Conservation (phyloP, 352 stramenopile species). For the Blastocystis hominis region DNA sequence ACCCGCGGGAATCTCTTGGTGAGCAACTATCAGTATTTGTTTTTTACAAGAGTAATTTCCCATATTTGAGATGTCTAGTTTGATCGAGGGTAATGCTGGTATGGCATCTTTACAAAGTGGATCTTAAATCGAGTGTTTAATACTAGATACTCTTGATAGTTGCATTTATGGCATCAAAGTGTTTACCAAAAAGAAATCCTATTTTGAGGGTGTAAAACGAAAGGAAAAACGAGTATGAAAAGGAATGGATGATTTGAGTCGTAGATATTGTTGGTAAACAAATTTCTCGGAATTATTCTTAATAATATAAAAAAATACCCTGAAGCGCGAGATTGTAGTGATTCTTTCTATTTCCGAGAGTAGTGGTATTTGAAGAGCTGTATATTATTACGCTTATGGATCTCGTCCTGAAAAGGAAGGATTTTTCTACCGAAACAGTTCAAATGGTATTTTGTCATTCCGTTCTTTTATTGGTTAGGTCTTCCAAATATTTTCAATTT, state of each 20-base stretch:
- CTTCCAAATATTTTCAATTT: not conserved
- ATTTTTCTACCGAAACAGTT: constrained; percentile 1
- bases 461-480: not conserved
- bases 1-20: too few species aligned
- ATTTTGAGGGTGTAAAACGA: not conserved
- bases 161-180: not conserved
- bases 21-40: too few species aligned
- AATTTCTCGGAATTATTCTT: not conserved
- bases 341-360: not conserved
- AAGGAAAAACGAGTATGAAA: not conserved
- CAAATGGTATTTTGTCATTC: not conserved
- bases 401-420: constrained; percentile 1
- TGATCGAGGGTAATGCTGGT: not conserved
- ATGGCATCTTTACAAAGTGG: not conserved
- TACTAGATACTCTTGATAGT: not conserved
- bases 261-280: not conserved
- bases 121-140: not conserved
- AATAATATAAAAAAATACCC: not conserved
- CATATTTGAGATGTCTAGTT: not conserved
- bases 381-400: constrained; percentile 7
- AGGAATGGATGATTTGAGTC: not conserved
- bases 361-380: constrained; percentile 52
- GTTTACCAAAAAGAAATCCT: not conserved
- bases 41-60: not conserved
- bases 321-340: constrained; percentile 24